Evolutionary conservation across 2,329 filamentous ascomycete genomes (phyloP).

Genomic region (Hymenoscyphus salicellus): DNA sequence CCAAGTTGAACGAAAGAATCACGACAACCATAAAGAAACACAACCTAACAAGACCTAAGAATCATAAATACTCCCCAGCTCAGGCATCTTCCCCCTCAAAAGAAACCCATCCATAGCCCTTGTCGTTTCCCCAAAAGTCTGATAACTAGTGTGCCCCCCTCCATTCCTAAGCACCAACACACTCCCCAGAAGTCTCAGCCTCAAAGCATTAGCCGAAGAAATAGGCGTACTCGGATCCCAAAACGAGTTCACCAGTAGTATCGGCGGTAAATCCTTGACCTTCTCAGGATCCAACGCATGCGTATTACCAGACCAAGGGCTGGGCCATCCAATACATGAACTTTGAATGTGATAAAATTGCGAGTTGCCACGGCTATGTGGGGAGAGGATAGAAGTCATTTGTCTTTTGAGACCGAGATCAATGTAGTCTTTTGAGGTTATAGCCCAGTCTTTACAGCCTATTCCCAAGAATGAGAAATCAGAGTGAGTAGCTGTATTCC

Average conservation of each 20-base stretch:
- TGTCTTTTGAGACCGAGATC: slow-evolving; percentile 6
- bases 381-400: slow-evolving; percentile 36
- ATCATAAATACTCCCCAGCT: slow-evolving; percentile 20
- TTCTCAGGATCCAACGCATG: neutral
- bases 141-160: slow-evolving; percentile 41
- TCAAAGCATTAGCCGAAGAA: slow-evolving; percentile 39
- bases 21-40: too few species aligned
- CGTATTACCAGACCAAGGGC: neutral
- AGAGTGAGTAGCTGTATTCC: neutral
- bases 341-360: slow-evolving; percentile 39
- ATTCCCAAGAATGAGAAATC: slow-evolving; percentile 1
- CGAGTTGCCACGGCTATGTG: slow-evolving; percentile 37
- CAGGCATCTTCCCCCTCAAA: slow-evolving; percentile 36
- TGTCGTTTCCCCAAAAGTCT: slow-evolving; percentile 35
- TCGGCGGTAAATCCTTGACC: slow-evolving; percentile 29
- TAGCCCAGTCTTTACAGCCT: slow-evolving; percentile 27
- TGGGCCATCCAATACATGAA: slow-evolving; percentile 33
- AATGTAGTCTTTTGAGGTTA: slow-evolving; percentile 37
- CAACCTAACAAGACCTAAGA: neutral
- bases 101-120: slow-evolving; percentile 37
- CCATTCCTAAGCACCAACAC: slow-evolving; percentile 42
- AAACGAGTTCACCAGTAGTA: slow-evolving; percentile 41
- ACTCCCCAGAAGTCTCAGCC: slow-evolving; percentile 9
- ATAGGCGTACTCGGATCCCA: slow-evolving; percentile 43
- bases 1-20: too few species aligned